Evolutionary conservation across 192 early-diverging fungal species (phyloP).

Genomic region (Linnemannia schmuckeri): DNA sequence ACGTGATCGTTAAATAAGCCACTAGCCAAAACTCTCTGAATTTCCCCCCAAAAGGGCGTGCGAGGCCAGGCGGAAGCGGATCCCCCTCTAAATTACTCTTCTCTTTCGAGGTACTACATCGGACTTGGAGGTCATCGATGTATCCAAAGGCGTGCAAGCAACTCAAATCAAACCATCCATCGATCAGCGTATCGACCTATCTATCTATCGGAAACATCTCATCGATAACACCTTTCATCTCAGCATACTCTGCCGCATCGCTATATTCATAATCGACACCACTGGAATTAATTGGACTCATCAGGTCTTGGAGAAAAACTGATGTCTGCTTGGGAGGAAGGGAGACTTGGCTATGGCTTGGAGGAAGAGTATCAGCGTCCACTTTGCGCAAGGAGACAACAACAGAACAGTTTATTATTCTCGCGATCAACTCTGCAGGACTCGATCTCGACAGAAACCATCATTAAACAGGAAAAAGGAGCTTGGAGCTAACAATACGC

Average conservation of each 20-base stretch:
- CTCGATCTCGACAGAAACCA: neutral
- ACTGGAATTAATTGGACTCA: neutral
- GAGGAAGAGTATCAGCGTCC: no score
- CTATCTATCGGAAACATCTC: neutral
- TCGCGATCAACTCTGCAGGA: neutral
- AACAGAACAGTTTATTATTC: neutral
- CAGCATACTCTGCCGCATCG: neutral
- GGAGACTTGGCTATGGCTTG: no score
- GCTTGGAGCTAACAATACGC: neutral
- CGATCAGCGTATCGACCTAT: neutral
- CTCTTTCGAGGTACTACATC: slow-evolving; percentile 10
- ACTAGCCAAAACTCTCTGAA: neutral
- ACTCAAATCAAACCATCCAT: slow-evolving; percentile 11
- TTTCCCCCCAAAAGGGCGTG: slow-evolving; percentile 1
- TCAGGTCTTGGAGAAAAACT: neutral
- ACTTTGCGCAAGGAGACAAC: no score
- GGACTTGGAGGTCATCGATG: neutral
- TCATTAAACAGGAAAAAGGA: neutral
- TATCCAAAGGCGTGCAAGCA: neutral
- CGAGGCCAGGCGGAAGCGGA: neutral
- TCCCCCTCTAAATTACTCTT: slow-evolving; percentile 12
- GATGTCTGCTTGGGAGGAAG: no score
- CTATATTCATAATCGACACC: neutral
- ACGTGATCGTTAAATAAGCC: neutral
- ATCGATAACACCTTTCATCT: neutral